Conservation (phyloP, 148 eudicot genomes). For the Camellia sinensis region DNA sequence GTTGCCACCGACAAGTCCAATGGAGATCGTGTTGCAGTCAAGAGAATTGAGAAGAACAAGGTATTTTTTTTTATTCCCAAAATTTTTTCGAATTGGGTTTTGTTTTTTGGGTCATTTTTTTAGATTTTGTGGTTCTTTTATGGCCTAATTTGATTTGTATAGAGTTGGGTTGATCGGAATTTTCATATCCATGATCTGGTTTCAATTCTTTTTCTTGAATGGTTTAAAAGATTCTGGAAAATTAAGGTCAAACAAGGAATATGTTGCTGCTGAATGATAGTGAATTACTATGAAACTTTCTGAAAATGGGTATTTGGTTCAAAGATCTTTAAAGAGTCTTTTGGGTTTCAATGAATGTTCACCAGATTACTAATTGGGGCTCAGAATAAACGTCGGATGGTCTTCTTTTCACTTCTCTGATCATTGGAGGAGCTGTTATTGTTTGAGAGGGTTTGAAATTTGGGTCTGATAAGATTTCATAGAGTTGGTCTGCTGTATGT, state of each 20-base stretch:
- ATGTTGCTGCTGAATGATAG: background rate
- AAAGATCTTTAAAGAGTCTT: background rate
- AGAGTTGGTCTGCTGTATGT: no score
- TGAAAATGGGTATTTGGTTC: background rate
- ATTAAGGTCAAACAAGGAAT: background rate
- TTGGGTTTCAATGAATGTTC: background rate
- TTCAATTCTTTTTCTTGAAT: background rate
- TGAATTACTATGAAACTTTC: background rate
- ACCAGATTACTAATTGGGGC: background rate
- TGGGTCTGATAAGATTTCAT: background rate
- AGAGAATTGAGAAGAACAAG: slow-evolving; percentile 90
- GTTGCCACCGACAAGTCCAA: slow-evolving; percentile 69
- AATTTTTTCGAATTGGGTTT: background rate
- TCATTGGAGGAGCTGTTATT: background rate
- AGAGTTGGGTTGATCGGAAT: slow-evolving; percentile 1
- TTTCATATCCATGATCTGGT: background rate
- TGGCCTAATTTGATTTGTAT: background rate
- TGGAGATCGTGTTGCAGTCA: slow-evolving; percentile 94
- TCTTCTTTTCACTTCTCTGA: background rate
- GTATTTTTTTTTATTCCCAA: slow-evolving; percentile 23
- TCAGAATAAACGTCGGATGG: background rate
- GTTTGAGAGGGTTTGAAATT: background rate
- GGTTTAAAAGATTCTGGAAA: background rate
- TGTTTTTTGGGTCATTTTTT: background rate
- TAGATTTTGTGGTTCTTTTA: background rate